Base-by-base conservation (phyloP, 345 rosid genomes). In the Hirschfeldia incana region DNA sequence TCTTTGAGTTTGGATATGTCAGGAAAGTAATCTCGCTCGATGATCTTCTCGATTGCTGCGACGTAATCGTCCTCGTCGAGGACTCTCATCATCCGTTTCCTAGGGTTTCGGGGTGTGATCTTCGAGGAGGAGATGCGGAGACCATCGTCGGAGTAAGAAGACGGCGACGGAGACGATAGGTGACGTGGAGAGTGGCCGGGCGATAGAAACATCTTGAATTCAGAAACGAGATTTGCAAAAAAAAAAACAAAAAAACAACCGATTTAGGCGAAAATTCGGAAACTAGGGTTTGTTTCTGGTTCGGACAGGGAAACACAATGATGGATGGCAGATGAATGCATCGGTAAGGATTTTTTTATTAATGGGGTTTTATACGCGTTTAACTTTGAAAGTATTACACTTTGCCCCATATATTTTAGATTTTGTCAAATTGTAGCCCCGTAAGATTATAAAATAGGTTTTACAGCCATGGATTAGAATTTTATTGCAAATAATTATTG, bases 1-100 rank as follows among this genome's bases (percentile, higher is more conserved):
- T 93, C 99, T 16, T 86, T 92, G 72, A 95, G 98, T 87, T 95
- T 95, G 3, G 97, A 66, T 73, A 95, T 88, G 81, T 95, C 98
- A 0, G 99, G 99, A 78, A 93, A 95, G 87, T 84, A 95, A 78
- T 95, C 98, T 16, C 99, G 97, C 82, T 95, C 98, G 77, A 95
- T 89, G 78, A 95, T 93, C 84, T 86, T 87, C 94, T 95, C 98
- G 64, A 95, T 89, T 32, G 94, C 92, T 37, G 88, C 92, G 0
- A 89, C 97, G 61, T 93, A 95, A 1, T 87, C 77, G 81, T 95
- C 99, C 65, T 95, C 97, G 11, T 95, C 97, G 29, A 95, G 93
- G 27, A 95, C 98, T 17, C 80, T 70, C 53, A 87, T 37, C 2
- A 87, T 37, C 2, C 88, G 85, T 67, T 91, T 93, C 55, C 85